Evolutionary conservation across 2,329 filamentous ascomycete species (phyloP).

Genomic region (Diaporthe nobilis): DNA sequence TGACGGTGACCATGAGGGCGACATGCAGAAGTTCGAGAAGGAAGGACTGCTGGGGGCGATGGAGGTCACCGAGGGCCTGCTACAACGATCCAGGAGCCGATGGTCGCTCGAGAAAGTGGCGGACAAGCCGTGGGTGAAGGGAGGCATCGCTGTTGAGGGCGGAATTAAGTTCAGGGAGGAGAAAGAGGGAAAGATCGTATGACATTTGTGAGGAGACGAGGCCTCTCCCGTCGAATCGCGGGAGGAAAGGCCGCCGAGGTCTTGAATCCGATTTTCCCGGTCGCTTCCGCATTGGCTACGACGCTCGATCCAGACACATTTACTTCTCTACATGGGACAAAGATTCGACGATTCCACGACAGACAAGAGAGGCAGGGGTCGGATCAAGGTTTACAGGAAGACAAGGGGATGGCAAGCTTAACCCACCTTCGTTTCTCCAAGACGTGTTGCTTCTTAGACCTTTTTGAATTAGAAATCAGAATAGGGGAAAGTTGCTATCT

Average conservation of each 20-base stretch:
- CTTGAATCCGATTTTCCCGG: not conserved
- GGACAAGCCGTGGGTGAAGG: slow-evolving; percentile 80
- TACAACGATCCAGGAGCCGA: slow-evolving; percentile 86
- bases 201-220: slow-evolving; percentile 42
- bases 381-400: not conserved
- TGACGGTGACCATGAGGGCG: slow-evolving; percentile 87
- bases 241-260: not conserved
- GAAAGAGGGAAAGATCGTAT: slow-evolving; percentile 67
- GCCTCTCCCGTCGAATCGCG: not conserved
- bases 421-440: slow-evolving; percentile 37
- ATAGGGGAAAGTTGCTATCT: slow-evolving; percentile 22
- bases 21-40: slow-evolving; percentile 71
- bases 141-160: slow-evolving; percentile 78
- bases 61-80: slow-evolving; percentile 84
- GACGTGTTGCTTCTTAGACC: slow-evolving; percentile 33
- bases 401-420: slow-evolving; percentile 22
- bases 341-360: slow-evolving; percentile 34
- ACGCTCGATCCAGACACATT: not conserved
- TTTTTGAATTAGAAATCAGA: slow-evolving; percentile 29
- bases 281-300: slow-evolving; percentile 27
- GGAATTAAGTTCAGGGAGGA: slow-evolving; percentile 73
- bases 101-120: slow-evolving; percentile 83
- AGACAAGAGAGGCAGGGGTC: not conserved
- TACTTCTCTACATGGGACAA: slow-evolving; percentile 19
- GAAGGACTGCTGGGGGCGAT: slow-evolving; percentile 81